Conservation (phyloP, 768 basidiomycete species). For the Artomyces pyxidatus region DNA sequence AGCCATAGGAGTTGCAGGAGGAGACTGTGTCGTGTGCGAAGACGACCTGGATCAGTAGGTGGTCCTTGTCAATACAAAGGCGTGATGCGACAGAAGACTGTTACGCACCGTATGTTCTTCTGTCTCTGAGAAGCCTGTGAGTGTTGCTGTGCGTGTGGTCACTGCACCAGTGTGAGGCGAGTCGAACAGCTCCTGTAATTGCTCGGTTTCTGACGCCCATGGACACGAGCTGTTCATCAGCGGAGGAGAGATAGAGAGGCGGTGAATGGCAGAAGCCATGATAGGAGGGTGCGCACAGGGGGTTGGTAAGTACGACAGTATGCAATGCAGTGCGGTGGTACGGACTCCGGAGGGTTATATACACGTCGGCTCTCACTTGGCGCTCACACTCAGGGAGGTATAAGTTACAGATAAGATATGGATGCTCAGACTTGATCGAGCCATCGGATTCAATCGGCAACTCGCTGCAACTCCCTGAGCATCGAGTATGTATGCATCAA, state of each 20-base stretch:
- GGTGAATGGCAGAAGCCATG: conserved; percentile 57
- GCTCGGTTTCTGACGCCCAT: conserved; percentile 65
- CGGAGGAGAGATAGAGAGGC: conserved; percentile 49
- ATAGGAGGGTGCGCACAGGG: neutral
- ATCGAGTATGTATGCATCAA: neutral
- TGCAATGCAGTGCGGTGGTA: neutral
- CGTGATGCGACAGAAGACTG: neutral
- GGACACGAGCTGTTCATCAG: conserved; percentile 75
- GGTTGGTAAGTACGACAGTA: conserved; percentile 1
- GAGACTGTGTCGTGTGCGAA: conserved; percentile 43
- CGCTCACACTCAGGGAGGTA: too few species aligned
- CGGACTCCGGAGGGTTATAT: neutral
- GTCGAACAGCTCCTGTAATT: conserved; percentile 59
- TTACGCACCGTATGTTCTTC: conserved; percentile 47
- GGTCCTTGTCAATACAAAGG: neutral
- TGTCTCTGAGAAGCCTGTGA: conserved; percentile 63
- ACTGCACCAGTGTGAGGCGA: conserved; percentile 69
- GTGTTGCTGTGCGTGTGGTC: conserved; percentile 70
- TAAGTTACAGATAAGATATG: conserved; percentile 7
- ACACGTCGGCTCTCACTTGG: neutral
- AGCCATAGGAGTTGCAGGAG: conserved; percentile 83
- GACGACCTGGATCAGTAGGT: conserved; percentile 40
- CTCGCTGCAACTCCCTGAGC: neutral
- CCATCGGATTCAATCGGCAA: too few species aligned
- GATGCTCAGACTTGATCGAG: neutral